These are phyloP conservation scores for Thielaviopsis populi DNA, from an alignment of 2,329 filamentous ascomycete species.

Conservation along the genomic window DNA sequence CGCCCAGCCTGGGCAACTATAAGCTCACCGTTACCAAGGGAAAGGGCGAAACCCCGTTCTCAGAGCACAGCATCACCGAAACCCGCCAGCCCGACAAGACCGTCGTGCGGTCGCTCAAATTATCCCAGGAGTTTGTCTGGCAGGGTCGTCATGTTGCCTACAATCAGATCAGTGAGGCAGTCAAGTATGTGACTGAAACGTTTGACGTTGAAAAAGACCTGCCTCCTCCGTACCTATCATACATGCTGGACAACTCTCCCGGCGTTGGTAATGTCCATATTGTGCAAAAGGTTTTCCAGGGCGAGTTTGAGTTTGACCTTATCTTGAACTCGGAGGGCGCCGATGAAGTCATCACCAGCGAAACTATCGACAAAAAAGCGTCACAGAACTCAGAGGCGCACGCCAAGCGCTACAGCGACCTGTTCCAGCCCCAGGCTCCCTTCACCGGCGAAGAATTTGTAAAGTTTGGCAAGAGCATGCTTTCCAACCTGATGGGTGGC, in stretches of 20 bases:
- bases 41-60: slow-evolving; percentile 42
- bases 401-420: slow-evolving; percentile 52
- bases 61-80: slow-evolving; percentile 50
- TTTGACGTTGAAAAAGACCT: slow-evolving; percentile 48
- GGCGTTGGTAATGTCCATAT: slow-evolving; percentile 67
- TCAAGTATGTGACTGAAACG: slow-evolving; percentile 35
- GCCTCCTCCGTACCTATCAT: slow-evolving; percentile 72
- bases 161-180: slow-evolving; percentile 36
- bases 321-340: slow-evolving; percentile 62
- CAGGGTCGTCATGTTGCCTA: slow-evolving; percentile 56
- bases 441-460: slow-evolving; percentile 60
- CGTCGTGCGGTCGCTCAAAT: slow-evolving; percentile 53
- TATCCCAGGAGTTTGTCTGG: slow-evolving; percentile 61
- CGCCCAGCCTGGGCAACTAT: slow-evolving; percentile 61
- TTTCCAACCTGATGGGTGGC: slow-evolving; percentile 86
- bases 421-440: slow-evolving; percentile 58
- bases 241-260: slow-evolving; percentile 57
- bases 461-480: slow-evolving; percentile 72
- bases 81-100: slow-evolving; percentile 62
- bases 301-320: slow-evolving; percentile 83
- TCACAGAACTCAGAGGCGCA: slow-evolving; percentile 52
- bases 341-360: slow-evolving; percentile 36
- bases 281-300: slow-evolving; percentile 82
- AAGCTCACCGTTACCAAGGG: slow-evolving; percentile 63
- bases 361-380: slow-evolving; percentile 57